Evolutionary conservation across 495 filamentous ascomycete genomes (phyloP), one percentile per base, ranked within the genome.

Genomic region (Trichoderma erinaceum): DNA sequence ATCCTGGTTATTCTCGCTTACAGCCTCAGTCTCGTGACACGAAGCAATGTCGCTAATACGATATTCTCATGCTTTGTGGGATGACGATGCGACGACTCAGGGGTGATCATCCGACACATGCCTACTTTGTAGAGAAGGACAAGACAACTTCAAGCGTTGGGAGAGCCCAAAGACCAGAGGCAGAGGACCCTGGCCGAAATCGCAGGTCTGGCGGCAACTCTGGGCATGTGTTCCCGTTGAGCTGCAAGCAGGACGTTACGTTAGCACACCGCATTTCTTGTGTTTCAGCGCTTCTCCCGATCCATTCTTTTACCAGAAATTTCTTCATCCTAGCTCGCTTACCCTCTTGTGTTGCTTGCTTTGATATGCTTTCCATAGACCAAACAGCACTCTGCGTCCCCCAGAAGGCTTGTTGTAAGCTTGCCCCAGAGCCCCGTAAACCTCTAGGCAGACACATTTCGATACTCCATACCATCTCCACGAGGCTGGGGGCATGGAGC

Each of bases 371-470:
- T 11, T 6, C 18, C n/a, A 12, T 13, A 32, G 56, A 1, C 48
- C n/a, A 52, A 61, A 11, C 1, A 29, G 52, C 52, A 61, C 25
- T 21, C 52, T 18, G 23, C 29, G 56, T 32, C 56, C 21, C 21
- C 56, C 56, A 61, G 56, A 61, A 13, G 56, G 56, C 56, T 61
- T 61, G 25, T 25, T 29, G 23, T 25, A 61, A 32, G 56, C 25
- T 11, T 32, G 27, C 56, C 29, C 56, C 56, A 61, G 52, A 2
- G 52, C 52, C 52, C 52, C 52, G 23, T 61, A 27, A 23, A 61
- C 52, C 52, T 61, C 52, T 61, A 61, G 52, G 52, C 52, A 61
- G 52, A 61, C 52, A 61, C 52, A 61, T 61, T 61, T 61, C 23
- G 52, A 32, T 27, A n/a, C 52, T 61, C 52, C 52, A 61, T 61